These are phyloP conservation scores for Gracilariopsis chorda DNA, from an alignment of 23 red algal genomes.

Conservation along the genomic window DNA sequence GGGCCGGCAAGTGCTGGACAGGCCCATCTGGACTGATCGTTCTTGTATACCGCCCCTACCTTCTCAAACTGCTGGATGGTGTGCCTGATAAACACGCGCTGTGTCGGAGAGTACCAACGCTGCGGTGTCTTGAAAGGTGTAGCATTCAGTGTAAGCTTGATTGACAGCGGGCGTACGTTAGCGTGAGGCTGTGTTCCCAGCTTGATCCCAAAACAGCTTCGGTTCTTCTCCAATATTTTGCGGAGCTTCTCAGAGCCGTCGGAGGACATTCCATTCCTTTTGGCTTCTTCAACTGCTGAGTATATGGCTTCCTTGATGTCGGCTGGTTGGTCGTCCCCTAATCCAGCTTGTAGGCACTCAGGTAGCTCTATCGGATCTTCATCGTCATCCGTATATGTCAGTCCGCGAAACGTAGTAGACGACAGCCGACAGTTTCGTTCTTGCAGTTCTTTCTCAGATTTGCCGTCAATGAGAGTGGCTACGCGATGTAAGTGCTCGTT, in stretches of 20 bases:
- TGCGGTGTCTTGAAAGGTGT: neutral
- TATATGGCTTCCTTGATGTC: too few relatives aligned
- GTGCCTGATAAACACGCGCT: neutral
- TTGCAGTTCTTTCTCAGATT: neutral
- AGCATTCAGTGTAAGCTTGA: neutral
- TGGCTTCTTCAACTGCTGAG: too few relatives aligned
- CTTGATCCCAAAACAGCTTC: constrained; percentile 11
- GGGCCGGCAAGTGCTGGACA: neutral
- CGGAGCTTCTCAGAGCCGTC: too few relatives aligned
- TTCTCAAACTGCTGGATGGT: constrained; percentile 1
- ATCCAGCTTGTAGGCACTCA: neutral
- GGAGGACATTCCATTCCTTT: too few relatives aligned
- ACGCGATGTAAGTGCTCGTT: neutral
- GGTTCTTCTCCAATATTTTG: too few relatives aligned
- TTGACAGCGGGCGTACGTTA: constrained; percentile 14
- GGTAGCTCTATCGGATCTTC: constrained; percentile 2
- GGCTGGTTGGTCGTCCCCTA: too few relatives aligned
- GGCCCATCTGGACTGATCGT: neutral
- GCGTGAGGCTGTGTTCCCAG: constrained; percentile 20
- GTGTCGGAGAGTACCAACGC: neutral
- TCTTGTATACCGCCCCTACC: neutral
- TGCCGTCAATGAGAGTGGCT: neutral
- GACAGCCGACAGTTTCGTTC: neutral
- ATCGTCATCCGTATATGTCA: neutral
- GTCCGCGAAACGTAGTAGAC: neutral